A percentile compares a stretch with the other conserved stretches of the same genome.
phyloP scores from a whole-genome alignment of 208 protist genomes.

The Acanthamoeba culbertsoni region DNA sequence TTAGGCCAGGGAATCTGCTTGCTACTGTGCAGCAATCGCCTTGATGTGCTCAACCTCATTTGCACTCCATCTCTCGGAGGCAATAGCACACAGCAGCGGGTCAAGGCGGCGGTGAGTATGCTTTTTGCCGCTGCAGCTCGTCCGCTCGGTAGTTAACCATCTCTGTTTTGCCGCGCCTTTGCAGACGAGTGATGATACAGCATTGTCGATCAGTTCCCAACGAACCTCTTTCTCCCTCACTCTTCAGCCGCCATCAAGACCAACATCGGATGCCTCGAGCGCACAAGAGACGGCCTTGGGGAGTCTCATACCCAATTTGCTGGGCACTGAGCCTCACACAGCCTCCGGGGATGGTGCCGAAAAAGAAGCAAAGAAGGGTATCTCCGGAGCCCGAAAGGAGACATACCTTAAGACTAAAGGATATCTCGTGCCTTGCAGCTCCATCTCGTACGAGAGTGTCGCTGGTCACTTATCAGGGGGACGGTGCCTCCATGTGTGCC shows the following conservation, averaged over 20 bases:
- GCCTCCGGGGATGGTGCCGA: neutral
- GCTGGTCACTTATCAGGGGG: neutral
- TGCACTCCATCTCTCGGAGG: neutral
- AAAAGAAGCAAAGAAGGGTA: neutral
- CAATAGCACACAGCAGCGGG: neutral
- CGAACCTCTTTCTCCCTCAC: neutral
- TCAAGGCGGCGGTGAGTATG: neutral
- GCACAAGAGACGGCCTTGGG: neutral
- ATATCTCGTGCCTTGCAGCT: neutral
- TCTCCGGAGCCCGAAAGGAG: neutral
- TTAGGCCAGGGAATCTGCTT: neutral
- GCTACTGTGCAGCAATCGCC: neutral
- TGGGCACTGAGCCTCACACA: neutral
- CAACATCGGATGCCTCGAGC: neutral
- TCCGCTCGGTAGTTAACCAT: neutral
- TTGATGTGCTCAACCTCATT: neutral
- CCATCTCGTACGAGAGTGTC: neutral
- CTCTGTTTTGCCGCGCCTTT: neutral
- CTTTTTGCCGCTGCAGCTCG: neutral
- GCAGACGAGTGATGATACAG: neutral
- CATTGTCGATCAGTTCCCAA: neutral
- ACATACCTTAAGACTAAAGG: neutral
- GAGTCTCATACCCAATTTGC: neutral
- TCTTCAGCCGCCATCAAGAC: neutral
- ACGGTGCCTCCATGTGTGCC: neutral